Conservation (phyloP, 2,329 filamentous ascomycete genomes). For the Colletotrichum caudatum region DNA sequence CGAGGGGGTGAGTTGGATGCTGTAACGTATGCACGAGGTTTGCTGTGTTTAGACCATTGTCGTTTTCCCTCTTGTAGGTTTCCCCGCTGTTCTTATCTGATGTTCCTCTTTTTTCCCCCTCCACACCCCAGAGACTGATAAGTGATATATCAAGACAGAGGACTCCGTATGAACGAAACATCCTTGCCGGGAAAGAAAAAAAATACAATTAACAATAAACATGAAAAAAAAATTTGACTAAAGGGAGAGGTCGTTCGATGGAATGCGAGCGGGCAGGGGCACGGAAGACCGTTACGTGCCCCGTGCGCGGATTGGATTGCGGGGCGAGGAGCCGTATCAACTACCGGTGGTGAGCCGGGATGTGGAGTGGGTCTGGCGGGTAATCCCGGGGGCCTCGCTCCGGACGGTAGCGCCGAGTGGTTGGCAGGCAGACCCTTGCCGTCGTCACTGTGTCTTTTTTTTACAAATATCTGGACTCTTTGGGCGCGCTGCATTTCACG, state of each 20-base stretch:
- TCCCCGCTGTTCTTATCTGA: too few species aligned
- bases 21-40: too few species aligned
- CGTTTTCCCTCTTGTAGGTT: too few species aligned
- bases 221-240: not conserved
- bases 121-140: too few species aligned
- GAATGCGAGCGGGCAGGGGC: not conserved
- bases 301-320: not conserved
- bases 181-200: not conserved
- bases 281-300: constrained; percentile 6
- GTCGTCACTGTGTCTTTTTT: not conserved
- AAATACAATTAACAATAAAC: not conserved
- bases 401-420: not conserved
- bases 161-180: too few species aligned
- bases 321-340: constrained; percentile 5
- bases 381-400: not conserved
- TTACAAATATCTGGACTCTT: not conserved
- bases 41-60: too few species aligned
- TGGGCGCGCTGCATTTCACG: not conserved
- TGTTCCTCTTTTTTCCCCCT: too few species aligned
- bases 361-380: constrained; percentile 1
- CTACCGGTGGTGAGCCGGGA: constrained; percentile 1
- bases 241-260: not conserved
- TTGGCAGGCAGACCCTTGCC: not conserved
- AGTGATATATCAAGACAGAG: too few species aligned
- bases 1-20: too few species aligned